Evolutionary conservation across 2,329 filamentous ascomycete species (phyloP).

Genomic region (Aspergillus quadrilineatus): DNA sequence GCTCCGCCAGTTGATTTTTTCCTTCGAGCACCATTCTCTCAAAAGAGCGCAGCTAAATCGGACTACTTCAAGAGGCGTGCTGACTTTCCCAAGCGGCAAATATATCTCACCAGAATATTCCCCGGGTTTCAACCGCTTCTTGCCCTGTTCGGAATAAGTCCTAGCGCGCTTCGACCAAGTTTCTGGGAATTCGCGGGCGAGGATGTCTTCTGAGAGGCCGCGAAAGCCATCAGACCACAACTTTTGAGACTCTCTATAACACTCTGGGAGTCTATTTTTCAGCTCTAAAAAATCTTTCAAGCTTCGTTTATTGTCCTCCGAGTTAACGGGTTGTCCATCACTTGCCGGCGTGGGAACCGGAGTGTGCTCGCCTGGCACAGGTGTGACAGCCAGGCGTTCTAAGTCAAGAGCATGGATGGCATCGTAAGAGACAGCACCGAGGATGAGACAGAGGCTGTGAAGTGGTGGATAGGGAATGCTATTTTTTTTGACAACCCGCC

Average conservation of each 20-base stretch:
- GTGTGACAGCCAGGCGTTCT: conserved; percentile 43
- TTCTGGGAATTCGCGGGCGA: conserved; percentile 42
- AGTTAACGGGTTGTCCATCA: conserved; percentile 39
- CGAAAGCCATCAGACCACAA: conserved; percentile 47
- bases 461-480: conserved; percentile 42
- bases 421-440: conserved; percentile 50
- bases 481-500: conserved; percentile 44
- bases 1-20: conserved; percentile 47
- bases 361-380: conserved; percentile 41
- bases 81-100: conserved; percentile 45
- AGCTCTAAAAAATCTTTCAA: conserved; percentile 43
- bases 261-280: conserved; percentile 41
- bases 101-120: conserved; percentile 41
- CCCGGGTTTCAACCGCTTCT: conserved; percentile 32
- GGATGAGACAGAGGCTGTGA: conserved; percentile 44
- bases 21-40: conserved; percentile 47
- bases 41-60: conserved; percentile 47
- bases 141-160: conserved; percentile 39
- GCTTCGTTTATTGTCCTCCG: conserved; percentile 38
- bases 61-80: conserved; percentile 46
- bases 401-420: conserved; percentile 46
- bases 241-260: conserved; percentile 42
- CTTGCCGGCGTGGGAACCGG: conserved; percentile 46
- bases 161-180: conserved; percentile 46
- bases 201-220: conserved; percentile 41